Percentiles rank a stretch among this genome's conserved stretches.
Conservation (phyloP, 176 grass and related monocot species). For the Oryza brachyantha region DNA sequence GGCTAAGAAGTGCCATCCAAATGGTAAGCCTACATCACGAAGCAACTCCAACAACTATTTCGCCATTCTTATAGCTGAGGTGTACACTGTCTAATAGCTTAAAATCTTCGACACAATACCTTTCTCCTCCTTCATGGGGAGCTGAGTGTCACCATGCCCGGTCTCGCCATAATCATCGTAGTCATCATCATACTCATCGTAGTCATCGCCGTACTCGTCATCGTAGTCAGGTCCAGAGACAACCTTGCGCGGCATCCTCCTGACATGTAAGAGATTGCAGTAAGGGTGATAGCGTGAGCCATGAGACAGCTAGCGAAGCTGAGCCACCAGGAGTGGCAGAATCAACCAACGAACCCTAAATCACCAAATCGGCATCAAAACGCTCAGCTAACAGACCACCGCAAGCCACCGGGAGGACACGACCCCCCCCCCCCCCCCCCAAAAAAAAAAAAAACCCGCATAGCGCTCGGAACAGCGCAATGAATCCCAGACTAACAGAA, state of each 20-base stretch:
- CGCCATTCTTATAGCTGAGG: not conserved
- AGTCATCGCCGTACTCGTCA: slow-evolving; percentile 42
- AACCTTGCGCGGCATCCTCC: slow-evolving; percentile 84
- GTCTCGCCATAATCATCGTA: slow-evolving; percentile 55
- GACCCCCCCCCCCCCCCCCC: no score
- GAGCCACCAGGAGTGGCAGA: not conserved
- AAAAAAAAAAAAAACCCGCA: not conserved
- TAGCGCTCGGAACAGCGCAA: not conserved
- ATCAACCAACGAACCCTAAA: not conserved
- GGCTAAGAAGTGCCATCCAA: no score
- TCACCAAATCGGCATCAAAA: not conserved
- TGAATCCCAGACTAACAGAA: no score
- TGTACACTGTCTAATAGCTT: slow-evolving; percentile 2
- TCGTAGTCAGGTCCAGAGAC: slow-evolving; percentile 57
- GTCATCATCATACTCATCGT: slow-evolving; percentile 57
- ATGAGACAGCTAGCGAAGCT: not conserved
- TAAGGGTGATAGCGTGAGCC: not conserved
- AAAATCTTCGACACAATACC: slow-evolving; percentile 34
- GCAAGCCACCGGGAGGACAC: not conserved
- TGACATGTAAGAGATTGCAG: slow-evolving; percentile 14
- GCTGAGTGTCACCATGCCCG: not conserved
- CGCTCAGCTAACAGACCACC: not conserved
- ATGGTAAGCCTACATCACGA: no score
- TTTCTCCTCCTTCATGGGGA: slow-evolving; percentile 26
- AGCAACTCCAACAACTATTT: not conserved